Percentiles rank a stretch among this genome's conserved stretches.
phyloP scores from a whole-genome alignment of 75 land plant genomes.

The Sequoiadendron giganteum region DNA sequence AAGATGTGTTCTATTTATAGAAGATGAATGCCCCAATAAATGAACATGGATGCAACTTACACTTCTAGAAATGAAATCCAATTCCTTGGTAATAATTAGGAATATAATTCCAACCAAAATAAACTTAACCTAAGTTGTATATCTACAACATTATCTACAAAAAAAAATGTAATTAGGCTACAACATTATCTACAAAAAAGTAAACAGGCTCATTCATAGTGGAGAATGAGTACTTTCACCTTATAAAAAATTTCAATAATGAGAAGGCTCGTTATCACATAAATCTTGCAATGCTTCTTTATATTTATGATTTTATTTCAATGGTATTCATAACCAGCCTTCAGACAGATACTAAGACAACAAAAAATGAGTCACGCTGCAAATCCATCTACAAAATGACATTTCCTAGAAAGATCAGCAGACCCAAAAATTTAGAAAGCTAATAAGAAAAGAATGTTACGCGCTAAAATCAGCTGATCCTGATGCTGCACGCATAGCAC shows the following conservation, averaged over 20 bases:
- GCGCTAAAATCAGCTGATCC: constrained; percentile 92
- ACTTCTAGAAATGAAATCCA: too few species aligned
- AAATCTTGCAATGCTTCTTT: background rate
- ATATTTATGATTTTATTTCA: background rate
- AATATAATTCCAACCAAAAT: too few species aligned
- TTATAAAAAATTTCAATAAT: background rate
- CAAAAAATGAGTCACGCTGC: background rate
- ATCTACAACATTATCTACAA: too few species aligned
- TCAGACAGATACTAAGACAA: background rate
- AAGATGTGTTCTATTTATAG: too few species aligned
- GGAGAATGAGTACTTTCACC: background rate
- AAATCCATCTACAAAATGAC: background rate
- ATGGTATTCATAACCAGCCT: background rate
- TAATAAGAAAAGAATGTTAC: constrained; percentile 31
- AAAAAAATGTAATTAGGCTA: too few species aligned
- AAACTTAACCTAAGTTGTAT: too few species aligned
- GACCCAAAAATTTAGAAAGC: background rate
- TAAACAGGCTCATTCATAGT: too few species aligned
- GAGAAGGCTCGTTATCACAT: background rate
- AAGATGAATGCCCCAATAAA: too few species aligned
- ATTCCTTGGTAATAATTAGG: too few species aligned
- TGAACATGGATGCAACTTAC: too few species aligned
- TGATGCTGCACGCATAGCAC: constrained; percentile 82
- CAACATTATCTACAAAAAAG: too few species aligned
- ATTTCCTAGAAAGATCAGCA: background rate